Percentiles rank a stretch among this genome's conserved stretches.
These are phyloP conservation scores for Ophiostoma pallidulum DNA, from an alignment of 2,329 filamentous ascomycete genomes.

Conservation along the genomic window DNA sequence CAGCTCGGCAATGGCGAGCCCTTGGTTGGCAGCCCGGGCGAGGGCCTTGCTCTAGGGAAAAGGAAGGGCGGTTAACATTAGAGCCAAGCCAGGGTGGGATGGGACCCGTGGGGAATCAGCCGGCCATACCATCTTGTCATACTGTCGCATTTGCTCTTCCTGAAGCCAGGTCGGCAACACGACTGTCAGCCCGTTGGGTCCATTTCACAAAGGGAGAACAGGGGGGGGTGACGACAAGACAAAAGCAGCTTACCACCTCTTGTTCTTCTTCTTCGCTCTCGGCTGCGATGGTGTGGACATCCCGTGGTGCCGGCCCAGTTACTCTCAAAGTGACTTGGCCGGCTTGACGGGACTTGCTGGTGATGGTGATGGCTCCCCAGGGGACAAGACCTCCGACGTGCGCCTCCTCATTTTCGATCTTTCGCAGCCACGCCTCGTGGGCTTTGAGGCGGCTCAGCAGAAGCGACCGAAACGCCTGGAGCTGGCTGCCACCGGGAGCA, in stretches of 20 bases:
- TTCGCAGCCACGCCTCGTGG: background rate
- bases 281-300: background rate
- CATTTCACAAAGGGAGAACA: no score
- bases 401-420: background rate
- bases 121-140: constrained; percentile 11
- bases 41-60: constrained; percentile 9
- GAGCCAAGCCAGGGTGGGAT: no score
- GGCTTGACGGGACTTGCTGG: background rate
- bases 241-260: background rate
- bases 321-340: background rate
- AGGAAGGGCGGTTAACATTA: background rate
- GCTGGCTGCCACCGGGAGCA: background rate
- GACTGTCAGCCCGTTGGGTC: no score
- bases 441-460: background rate
- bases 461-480: background rate
- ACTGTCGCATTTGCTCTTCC: background rate
- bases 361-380: constrained; percentile 4
- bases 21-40: constrained; percentile 5
- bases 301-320: background rate
- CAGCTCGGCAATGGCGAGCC: background rate
- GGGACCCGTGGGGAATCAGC: background rate
- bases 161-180: background rate
- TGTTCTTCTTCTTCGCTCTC: background rate
- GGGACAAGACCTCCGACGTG: background rate
- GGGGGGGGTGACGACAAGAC: no score